Evolutionary conservation across 129 eudicot genomes (phyloP).

Genomic region (Lactuca sativa): DNA sequence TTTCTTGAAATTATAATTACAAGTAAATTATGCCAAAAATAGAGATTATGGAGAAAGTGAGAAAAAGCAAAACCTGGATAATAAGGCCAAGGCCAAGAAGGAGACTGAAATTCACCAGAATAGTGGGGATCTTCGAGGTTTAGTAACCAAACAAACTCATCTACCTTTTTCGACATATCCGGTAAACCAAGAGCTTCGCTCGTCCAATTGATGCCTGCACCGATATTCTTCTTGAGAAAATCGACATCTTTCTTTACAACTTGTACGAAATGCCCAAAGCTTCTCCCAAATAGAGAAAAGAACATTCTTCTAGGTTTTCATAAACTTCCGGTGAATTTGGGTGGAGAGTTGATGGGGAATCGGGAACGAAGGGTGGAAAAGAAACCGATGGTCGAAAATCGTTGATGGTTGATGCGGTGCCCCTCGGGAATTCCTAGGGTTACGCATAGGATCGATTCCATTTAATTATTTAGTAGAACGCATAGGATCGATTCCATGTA

Average conservation of each 20-base stretch:
- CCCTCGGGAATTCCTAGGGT: no score
- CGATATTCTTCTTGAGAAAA: constrained; percentile 49
- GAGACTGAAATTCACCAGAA: constrained; percentile 30
- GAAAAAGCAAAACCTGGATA: constrained; percentile 64
- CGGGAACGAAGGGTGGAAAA: constrained; percentile 28
- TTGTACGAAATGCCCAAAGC: constrained; percentile 47
- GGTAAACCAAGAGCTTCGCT: constrained; percentile 57
- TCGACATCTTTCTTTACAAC: constrained; percentile 67
- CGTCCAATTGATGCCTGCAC: constrained; percentile 62
- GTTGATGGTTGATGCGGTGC: no score
- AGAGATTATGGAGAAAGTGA: not conserved
- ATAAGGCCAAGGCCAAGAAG: constrained; percentile 76
- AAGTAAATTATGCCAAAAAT: not conserved
- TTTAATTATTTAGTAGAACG: no score
- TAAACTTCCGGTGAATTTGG: constrained; percentile 19
- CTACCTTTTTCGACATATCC: constrained; percentile 58
- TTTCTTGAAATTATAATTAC: no score
- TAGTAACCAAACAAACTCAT: constrained; percentile 78
- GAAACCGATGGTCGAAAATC: no score
- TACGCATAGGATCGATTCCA: no score
- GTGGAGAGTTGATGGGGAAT: not conserved
- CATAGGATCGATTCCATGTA: no score
- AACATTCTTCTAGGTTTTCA: no score
- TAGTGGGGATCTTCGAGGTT: constrained; percentile 57
- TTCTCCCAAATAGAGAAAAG: constrained; percentile 9